These are phyloP conservation scores for Apophysomyces sp. DNA, from an alignment of 371 early-diverging fungal species.

Conservation along the genomic window DNA sequence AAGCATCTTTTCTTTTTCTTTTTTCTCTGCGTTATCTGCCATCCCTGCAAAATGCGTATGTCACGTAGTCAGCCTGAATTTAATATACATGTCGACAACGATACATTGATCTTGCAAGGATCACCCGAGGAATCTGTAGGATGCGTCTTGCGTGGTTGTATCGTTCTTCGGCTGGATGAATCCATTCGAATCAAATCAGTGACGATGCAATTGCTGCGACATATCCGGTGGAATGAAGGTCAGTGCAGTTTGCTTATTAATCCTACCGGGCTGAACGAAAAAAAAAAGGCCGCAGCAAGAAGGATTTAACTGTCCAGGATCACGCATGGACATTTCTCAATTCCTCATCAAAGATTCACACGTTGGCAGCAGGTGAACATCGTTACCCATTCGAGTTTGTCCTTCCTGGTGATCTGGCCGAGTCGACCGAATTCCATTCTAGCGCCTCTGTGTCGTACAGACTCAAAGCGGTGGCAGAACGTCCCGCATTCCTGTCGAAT, in stretches of 20 bases:
- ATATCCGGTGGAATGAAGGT: constrained; percentile 29
- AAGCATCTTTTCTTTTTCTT: background rate
- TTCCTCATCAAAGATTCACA: constrained; percentile 12
- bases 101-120: constrained; percentile 24
- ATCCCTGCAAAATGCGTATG: background rate
- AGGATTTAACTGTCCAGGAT: constrained; percentile 16
- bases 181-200: constrained; percentile 22
- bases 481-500: constrained; percentile 34
- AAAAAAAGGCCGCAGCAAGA: background rate
- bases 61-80: background rate
- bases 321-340: constrained; percentile 33
- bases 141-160: constrained; percentile 28
- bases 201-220: constrained; percentile 22
- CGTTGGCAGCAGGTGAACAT: constrained; percentile 16
- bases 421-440: constrained; percentile 31
- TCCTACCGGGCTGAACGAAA: background rate
- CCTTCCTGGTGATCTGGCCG: constrained; percentile 38
- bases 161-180: constrained; percentile 22
- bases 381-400: constrained; percentile 41
- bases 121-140: constrained; percentile 36
- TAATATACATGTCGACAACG: constrained; percentile 7
- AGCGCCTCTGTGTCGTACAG: constrained; percentile 36
- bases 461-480: constrained; percentile 36
- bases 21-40: background rate
- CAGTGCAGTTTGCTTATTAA: constrained; percentile 9